Evolutionary conservation across 73 alveolate species (phyloP), one percentile per base, ranked within the genome.

Genomic region (Paramecium octaurelia): DNA sequence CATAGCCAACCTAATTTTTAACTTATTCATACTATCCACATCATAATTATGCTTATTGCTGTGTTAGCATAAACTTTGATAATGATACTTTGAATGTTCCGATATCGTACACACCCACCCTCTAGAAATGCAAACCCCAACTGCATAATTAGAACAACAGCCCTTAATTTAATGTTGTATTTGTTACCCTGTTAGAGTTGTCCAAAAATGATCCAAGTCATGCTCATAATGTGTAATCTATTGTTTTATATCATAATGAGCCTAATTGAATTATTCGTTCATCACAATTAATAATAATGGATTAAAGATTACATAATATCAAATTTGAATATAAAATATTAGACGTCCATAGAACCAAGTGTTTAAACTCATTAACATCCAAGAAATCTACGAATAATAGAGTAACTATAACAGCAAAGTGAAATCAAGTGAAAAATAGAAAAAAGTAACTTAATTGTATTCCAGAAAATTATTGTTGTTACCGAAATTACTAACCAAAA

Each of bases 41-140:
- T 40, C 91, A 80, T 80, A 44, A 80, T 42, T 10, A 80, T 80
- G 54, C 91, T 80, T 3, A 80, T 35, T 8, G 91, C 91, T 1
- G 91, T 80, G 57, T 80, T 80, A 2, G 75, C 50, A 44, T 31
- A 42, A 43, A 80, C 91, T 35, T 80, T 80, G 18, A 80, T 42
- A 21, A 80, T 80, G 21, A 80, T 80, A 21, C 91, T 80, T 35
- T 80, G 34, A 59, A 80, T 80, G 34, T 80, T 80, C 73, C 57
- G 11, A 43, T 44, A 80, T 42, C 75, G 35, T 20, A 80, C 91
- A 80, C 91, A 80, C 24, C 91, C 91, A 23, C 76, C 91, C 44
- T 80, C 91, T 44, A 80, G 73, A 80, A 43, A 80, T 80, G 91
- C 91, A 48, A 80, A 80, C 24, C 91, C 91, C 21, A 80, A 42